Conservation (phyloP, 2,329 filamentous ascomycete genomes). For the Pseudogymnoascus pannorum region DNA sequence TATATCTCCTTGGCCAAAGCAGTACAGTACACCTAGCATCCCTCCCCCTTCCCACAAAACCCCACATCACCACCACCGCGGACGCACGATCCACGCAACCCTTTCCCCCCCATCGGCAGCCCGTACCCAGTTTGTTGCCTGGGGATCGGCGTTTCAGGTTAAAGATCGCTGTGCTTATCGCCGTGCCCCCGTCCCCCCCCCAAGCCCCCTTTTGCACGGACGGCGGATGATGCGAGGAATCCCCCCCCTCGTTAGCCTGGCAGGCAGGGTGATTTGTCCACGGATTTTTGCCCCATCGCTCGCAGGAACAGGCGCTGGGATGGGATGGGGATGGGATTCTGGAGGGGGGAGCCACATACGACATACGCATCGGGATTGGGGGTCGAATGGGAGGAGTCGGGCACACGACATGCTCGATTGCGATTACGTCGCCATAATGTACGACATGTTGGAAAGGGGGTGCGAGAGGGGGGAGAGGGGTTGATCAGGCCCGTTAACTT, state of each 20-base stretch:
- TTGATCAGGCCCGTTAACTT: neutral
- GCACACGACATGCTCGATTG: neutral
- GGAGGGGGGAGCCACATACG: neutral
- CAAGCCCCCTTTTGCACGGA: neutral
- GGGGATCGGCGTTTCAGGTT: neutral
- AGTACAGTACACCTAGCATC: too few relatives aligned
- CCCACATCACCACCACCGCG: neutral
- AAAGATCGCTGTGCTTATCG: constrained; percentile 1
- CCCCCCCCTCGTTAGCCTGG: neutral
- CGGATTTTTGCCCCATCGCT: too few relatives aligned
- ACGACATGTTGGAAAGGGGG: too few relatives aligned
- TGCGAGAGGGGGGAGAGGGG: neutral
- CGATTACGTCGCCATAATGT: neutral
- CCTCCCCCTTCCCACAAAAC: neutral
- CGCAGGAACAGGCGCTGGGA: too few relatives aligned
- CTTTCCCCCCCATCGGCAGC: neutral
- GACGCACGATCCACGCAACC: neutral
- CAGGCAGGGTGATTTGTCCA: neutral
- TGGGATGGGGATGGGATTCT: too few relatives aligned
- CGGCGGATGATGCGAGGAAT: neutral
- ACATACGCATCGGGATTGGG: too few relatives aligned
- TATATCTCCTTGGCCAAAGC: too few relatives aligned
- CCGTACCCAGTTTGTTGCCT: neutral
- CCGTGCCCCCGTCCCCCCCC: too few relatives aligned
- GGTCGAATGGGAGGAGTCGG: too few relatives aligned